These are phyloP conservation scores for Pulveroboletus ravenelii DNA, from an alignment of 768 basidiomycete genomes.

Conservation along the genomic window DNA sequence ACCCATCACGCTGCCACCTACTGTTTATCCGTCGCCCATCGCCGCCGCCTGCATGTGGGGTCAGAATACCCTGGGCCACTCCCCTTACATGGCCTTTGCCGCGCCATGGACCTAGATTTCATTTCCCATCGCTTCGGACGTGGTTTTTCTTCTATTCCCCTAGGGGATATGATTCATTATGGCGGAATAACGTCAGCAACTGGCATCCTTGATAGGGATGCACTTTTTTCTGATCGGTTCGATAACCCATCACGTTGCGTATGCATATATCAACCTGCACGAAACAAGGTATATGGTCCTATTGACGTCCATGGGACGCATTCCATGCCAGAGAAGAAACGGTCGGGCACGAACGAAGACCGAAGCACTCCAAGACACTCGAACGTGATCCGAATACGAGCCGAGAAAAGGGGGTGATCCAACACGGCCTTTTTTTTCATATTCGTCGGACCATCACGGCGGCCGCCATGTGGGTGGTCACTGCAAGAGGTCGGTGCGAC, in stretches of 20 bases:
- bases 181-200: slow-evolving; percentile 3
- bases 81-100: neutral
- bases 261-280: no score
- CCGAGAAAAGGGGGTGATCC: no score
- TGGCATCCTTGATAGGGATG: slow-evolving; percentile 6
- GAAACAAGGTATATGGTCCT: no score
- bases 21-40: slow-evolving; percentile 7
- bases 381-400: no score
- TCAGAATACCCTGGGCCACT: slow-evolving; percentile 3
- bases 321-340: no score
- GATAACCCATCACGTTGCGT: neutral
- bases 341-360: no score
- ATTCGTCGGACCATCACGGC: no score
- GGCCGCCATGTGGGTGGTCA: no score
- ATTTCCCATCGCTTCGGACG: slow-evolving; percentile 7
- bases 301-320: no score
- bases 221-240: slow-evolving; percentile 13
- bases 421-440: no score
- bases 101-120: slow-evolving; percentile 1
- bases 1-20: slow-evolving; percentile 2
- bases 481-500: no score
- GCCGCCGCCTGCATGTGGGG: neutral
- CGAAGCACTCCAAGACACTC: no score
- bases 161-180: neutral
- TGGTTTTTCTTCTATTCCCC: neutral